Evolutionary conservation across 495 filamentous ascomycete species (phyloP).

Genomic region (Glonium stellatum): DNA sequence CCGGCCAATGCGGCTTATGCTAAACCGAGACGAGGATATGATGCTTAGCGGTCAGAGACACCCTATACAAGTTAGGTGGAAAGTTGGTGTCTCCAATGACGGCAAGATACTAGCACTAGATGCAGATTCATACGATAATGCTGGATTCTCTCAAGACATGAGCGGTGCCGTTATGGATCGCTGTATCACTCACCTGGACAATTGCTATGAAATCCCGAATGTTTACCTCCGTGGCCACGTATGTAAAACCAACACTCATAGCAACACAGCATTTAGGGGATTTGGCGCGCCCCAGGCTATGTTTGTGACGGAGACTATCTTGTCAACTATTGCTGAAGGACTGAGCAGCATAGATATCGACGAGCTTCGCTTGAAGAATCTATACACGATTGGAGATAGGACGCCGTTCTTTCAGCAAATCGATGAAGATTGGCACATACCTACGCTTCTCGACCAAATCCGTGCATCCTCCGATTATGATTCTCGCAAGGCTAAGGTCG

Average conservation of each 20-base stretch:
- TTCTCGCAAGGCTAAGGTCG: constrained; percentile 30
- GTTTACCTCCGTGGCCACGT: constrained; percentile 37
- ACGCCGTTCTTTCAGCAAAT: constrained; percentile 38
- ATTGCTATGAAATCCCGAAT: constrained; percentile 38
- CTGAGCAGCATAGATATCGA: constrained; percentile 34
- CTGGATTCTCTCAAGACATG: constrained; percentile 37
- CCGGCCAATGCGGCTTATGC: constrained; percentile 38
- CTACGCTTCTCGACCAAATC: constrained; percentile 33
- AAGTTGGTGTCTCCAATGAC: constrained; percentile 38
- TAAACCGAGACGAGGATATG: constrained; percentile 43
- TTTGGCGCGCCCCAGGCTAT: constrained; percentile 41
- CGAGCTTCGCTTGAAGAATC: constrained; percentile 36
- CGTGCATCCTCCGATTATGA: constrained; percentile 34
- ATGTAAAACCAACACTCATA: constrained; percentile 41
- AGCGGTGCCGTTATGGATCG: constrained; percentile 41
- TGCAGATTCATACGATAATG: constrained; percentile 39
- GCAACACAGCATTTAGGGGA: constrained; percentile 41
- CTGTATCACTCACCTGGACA: constrained; percentile 38
- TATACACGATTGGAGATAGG: constrained; percentile 36
- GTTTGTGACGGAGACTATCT: constrained; percentile 37
- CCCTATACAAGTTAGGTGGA: constrained; percentile 40
- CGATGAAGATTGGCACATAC: constrained; percentile 41
- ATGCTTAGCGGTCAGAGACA: constrained; percentile 36
- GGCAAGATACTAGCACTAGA: constrained; percentile 39
- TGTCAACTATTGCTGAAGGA: constrained; percentile 38